Evolutionary conservation across 2,329 filamentous ascomycete species (phyloP).

Genomic region (Hymenoscyphus linearis): DNA sequence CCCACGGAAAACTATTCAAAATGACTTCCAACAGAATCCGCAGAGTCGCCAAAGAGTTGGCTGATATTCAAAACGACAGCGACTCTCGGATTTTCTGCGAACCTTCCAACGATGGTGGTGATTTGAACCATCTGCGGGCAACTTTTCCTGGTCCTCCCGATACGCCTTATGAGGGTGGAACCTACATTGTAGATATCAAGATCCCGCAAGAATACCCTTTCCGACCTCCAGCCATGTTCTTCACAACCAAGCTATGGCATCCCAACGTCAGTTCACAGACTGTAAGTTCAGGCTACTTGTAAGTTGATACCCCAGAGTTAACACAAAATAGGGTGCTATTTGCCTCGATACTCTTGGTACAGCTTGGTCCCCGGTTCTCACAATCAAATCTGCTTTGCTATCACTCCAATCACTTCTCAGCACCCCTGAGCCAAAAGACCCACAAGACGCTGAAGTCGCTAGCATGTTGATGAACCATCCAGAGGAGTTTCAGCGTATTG

Average conservation of each 20-base stretch:
- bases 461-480: constrained; percentile 79
- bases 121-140: constrained; percentile 78
- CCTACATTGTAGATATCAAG: constrained; percentile 74
- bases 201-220: constrained; percentile 92
- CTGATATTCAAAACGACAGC: constrained; percentile 68
- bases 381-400: constrained; percentile 90
- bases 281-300: constrained; percentile 45
- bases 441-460: constrained; percentile 93
- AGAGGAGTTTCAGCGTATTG: constrained; percentile 72
- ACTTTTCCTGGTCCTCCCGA: constrained; percentile 83
- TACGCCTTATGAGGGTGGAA: constrained; percentile 87
- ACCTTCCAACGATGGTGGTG: constrained; percentile 49
- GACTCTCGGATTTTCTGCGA: constrained; percentile 71
- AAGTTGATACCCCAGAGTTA: constrained; percentile 21
- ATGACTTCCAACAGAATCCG: constrained; percentile 35
- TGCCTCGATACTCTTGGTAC: constrained; percentile 87
- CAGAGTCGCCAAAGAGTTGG: constrained; percentile 69
- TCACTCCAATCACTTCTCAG: constrained; percentile 90
- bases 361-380: constrained; percentile 93
- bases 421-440: constrained; percentile 90
- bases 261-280: constrained; percentile 94
- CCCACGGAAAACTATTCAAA: too few relatives aligned
- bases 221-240: constrained; percentile 84
- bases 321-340: constrained; percentile 70
- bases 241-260: constrained; percentile 93